These are phyloP conservation scores for Penicillium dipodomyicola DNA, from an alignment of 495 filamentous ascomycete genomes.

Conservation along the genomic window DNA sequence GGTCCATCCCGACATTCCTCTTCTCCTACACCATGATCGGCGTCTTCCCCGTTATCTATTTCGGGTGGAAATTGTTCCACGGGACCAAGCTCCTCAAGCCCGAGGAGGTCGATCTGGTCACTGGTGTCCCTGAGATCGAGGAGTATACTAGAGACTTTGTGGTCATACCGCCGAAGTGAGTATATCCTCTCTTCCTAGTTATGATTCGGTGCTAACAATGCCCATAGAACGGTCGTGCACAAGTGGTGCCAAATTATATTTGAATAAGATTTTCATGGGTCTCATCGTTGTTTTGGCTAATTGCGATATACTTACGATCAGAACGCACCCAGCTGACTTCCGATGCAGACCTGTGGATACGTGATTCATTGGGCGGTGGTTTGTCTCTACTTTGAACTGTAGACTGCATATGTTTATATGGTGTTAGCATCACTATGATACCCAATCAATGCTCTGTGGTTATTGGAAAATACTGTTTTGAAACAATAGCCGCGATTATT, in stretches of 20 bases:
- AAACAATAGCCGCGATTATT: neutral
- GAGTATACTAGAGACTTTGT: constrained; percentile 68
- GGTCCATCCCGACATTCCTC: constrained; percentile 71
- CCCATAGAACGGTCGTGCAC: constrained; percentile 25
- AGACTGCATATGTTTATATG: neutral
- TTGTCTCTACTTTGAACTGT: neutral
- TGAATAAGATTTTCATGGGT: constrained; percentile 9
- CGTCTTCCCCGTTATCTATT: constrained; percentile 62
- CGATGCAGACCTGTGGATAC: neutral
- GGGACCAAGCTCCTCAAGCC: constrained; percentile 56
- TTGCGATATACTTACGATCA: constrained; percentile 4
- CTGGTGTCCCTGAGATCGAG: constrained; percentile 69
- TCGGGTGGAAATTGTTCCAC: constrained; percentile 70
- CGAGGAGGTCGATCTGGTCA: constrained; percentile 60
- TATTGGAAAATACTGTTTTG: neutral
- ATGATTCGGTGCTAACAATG: constrained; percentile 11
- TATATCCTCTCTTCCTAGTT: neutral
- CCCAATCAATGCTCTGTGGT: neutral
- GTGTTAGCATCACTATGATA: constrained; percentile 1
- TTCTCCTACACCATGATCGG: constrained; percentile 75
- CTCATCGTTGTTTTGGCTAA: neutral
- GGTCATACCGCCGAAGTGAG: constrained; percentile 56
- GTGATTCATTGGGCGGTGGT: neutral
- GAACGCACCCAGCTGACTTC: neutral
- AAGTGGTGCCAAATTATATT: constrained; percentile 24